Base-by-base conservation (phyloP, 495 filamentous ascomycete genomes). In the Aspergillus avenaceus region DNA sequence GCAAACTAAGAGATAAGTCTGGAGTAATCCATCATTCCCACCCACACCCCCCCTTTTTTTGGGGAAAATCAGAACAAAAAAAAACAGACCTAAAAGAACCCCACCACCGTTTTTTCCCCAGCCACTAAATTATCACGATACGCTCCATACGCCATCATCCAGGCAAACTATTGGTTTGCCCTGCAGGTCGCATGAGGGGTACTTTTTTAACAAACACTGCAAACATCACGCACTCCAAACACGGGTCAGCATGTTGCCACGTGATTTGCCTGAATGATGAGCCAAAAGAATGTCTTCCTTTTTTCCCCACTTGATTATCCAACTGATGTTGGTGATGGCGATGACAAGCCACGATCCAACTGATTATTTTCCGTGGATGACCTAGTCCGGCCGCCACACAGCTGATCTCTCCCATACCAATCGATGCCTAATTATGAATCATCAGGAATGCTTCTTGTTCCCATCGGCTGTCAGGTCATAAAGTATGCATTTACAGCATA, bases 301-400 rank as follows among this genome's bases (percentile, higher is more conserved):
- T n/a, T 36, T 12, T 28, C 13, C 41, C 34, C 26, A 37, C 48
- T 41, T 27, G 38, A n/a, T n/a, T n/a, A n/a, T n/a, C n/a, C n/a
- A n/a, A n/a, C n/a, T n/a, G n/a, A n/a, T n/a, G n/a, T n/a, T n/a
- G n/a, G 38, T 14, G 21, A 24, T 32, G 21, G 12, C 11, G 25
- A 8, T 19, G 19, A 8, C 26, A 31, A 43, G 25, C 48, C 26
- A 40, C 19, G 12, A 14, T 21, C 37, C 16, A 12, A 5, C 8
- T 14, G 5, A 13, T 23, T 26, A 7, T 25, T 16, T 42, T 45
- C 41, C 45, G 3, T 48, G 14, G 22, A 44, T 41, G 22, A 19
- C 38, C 51, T 43, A 41, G 26, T 40, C 38, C 48, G 45, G 24
- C 50, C 50, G 55, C 44, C 50, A 51, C n/a, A n/a, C n/a, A n/a